Percentiles rank a stretch among this genome's conserved stretches.
Evolutionary conservation across 257 asterid species (phyloP).

Genomic region (Fraxinus cuspidata): DNA sequence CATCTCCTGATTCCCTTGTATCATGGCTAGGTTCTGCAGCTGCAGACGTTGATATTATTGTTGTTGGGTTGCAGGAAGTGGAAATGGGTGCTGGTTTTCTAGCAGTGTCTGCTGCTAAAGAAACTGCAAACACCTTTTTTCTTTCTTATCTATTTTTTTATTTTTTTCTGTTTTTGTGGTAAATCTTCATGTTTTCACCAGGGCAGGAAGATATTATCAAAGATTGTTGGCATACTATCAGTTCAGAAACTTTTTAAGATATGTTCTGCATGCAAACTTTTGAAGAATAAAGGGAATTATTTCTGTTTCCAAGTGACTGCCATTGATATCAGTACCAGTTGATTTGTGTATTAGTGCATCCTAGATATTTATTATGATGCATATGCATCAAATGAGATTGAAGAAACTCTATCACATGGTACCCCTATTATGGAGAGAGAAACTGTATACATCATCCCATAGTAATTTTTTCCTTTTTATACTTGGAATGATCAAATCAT

Average conservation of each 20-base stretch:
- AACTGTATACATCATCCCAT: not conserved
- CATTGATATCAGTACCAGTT: not conserved
- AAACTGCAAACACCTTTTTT: slow-evolving; percentile 60
- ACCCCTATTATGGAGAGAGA: not conserved
- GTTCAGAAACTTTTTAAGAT: not conserved
- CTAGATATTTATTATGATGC: not conserved
- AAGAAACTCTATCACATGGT: not conserved
- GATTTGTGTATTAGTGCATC: not conserved
- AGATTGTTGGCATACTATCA: not conserved
- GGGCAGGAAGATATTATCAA: not conserved
- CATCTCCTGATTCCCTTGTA: slow-evolving; percentile 81
- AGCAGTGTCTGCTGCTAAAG: slow-evolving; percentile 98
- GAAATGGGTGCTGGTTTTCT: slow-evolving; percentile 99
- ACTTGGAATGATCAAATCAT: not conserved
- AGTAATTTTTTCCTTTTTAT: not conserved
- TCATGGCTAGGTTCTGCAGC: slow-evolving; percentile 92
- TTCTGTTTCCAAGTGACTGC: not conserved
- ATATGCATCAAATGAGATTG: not conserved
- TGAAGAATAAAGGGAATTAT: not conserved
- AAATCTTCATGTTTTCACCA: not conserved
- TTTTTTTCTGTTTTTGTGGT: slow-evolving; percentile 5
- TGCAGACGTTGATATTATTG: slow-evolving; percentile 66
- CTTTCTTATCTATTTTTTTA: not conserved
- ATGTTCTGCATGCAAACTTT: not conserved
- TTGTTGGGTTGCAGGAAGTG: slow-evolving; percentile 95